Evolutionary conservation across 139 green algal species (phyloP), one percentile per base, ranked within the genome.

Genomic region (Coelastrella sp.): DNA sequence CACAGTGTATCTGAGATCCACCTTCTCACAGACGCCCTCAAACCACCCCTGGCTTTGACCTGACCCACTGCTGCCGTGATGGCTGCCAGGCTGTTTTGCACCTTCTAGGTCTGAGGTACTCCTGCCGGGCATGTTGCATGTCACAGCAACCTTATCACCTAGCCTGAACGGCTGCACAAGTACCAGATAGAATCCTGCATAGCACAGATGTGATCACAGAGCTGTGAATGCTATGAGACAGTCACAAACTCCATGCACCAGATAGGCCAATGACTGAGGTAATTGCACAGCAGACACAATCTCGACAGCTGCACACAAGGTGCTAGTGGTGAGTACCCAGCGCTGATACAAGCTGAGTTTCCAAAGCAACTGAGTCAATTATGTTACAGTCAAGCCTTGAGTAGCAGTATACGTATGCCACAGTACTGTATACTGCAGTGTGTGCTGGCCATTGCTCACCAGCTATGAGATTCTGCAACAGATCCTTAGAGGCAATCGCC

Each of bases 101-200:
- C 80, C 58, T 16, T 22, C 47, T 23, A 5, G 13, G 47, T 56
- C 22, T 61, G 58, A n/a, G 80, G 13, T 73, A 19, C 58, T 60
- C 16, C 23, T 79, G 54, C 47, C 2, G 7, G 81, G 68, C 19
- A 73, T 16, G 75, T 71, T 88, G 81, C 92, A 94, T 66, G 66
- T 80, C 7, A 97, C 95, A 5, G 93, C 92, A 66, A 97, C 92
- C 6, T 84, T 83, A 91, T 97, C 95, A 8, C 95, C 95, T 56
- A 97, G 75, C 60, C 90, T 94, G 85, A 95, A 95, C 20, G 94
- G 92, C 88, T 95, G 92, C 16, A 94, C 95, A 20, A 96, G 71
- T 73, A 97, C 95, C 32, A 97, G 92, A 88, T 96, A 96, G 81
- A 96, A 93, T 7, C 95, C 95, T 83, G 91, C 74, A 85, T 56